Evolutionary conservation across 2,329 filamentous ascomycete species (phyloP), one percentile per base, ranked within the genome.

Genomic region (Penicillium sp.): DNA sequence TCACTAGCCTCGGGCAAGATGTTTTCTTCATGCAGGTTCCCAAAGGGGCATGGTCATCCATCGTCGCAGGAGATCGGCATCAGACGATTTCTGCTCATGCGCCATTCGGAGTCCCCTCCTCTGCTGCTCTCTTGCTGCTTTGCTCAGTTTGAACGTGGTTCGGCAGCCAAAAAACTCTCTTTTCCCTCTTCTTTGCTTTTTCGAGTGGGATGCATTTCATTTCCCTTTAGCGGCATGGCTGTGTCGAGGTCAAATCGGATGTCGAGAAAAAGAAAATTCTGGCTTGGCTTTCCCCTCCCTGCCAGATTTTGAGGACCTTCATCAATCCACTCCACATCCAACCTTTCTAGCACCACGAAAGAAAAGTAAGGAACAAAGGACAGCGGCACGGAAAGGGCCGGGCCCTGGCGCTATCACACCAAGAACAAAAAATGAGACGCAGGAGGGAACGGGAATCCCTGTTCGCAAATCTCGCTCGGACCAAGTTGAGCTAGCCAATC

Each of bases 351-450:
- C 37, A 24, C 19, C 13, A 23, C 37, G 28, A 45, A 29, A 21
- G n/a, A 31, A 14, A 21, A 16, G 31, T 18, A 29, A 26, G 36
- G 23, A 50, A 45, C 18, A 61, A 59, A 54, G 60, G 62, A 60
- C 54, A 64, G 60, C 69, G 68, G 69, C 59, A 71, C 70, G 69
- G 70, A 71, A 71, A 72, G 70, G 70, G 62, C 69, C 70, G 69
- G 68, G 62, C 68, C 70, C 61, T 39, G 61, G 51, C 54, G 50
- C 61, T 59, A 62, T 61, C 55, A 47, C 51, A 33, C 23, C 40
- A 33, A 47, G 42, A 50, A 23, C 48, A 58, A 48, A 51, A 56
- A 55, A 58, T 56, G 55, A 51, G 52, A 63, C 49, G 36, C 43
- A 48, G 50, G 34, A 26, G 49, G 54, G 48, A 48, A 43, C 10